A percentile compares a stretch with the other conserved stretches of the same genome.
phyloP scores from a whole-genome alignment of 192 early-diverging fungal genomes.

The Podila epigama region DNA sequence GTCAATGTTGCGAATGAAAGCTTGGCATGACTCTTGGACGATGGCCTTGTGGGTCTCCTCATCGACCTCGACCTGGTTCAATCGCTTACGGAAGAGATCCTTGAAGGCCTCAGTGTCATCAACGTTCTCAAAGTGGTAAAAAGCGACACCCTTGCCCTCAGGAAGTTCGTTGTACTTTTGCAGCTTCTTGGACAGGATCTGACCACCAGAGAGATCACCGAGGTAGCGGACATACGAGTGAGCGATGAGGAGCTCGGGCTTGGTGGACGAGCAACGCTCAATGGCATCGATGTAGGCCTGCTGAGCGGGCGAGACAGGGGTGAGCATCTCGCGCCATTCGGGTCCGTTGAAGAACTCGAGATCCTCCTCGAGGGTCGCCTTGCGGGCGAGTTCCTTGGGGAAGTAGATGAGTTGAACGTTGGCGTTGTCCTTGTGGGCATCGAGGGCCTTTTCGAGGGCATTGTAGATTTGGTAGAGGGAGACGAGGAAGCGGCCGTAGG shows the following conservation, averaged over 20 bases:
- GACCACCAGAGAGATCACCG: slow-evolving; percentile 64
- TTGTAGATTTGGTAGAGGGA: slow-evolving; percentile 62
- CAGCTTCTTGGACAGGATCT: slow-evolving; percentile 59
- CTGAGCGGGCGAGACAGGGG: slow-evolving; percentile 57
- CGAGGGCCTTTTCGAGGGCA: slow-evolving; percentile 56
- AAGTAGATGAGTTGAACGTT: slow-evolving; percentile 58
- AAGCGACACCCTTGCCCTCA: slow-evolving; percentile 55
- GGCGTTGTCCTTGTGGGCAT: slow-evolving; percentile 56
- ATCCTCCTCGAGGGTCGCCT: slow-evolving; percentile 50
- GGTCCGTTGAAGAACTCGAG: slow-evolving; percentile 57
- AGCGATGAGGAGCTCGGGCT: slow-evolving; percentile 60
- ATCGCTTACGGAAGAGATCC: slow-evolving; percentile 52
- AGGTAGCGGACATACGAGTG: slow-evolving; percentile 64
- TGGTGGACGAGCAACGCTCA: slow-evolving; percentile 34
- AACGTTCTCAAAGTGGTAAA: slow-evolving; percentile 59
- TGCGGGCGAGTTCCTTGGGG: slow-evolving; percentile 58
- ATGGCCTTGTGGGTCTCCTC: slow-evolving; percentile 30
- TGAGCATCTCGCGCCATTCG: slow-evolving; percentile 36
- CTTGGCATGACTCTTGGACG: slow-evolving; percentile 36
- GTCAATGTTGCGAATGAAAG: slow-evolving; percentile 41
- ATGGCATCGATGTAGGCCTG: slow-evolving; percentile 58
- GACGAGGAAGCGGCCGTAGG: slow-evolving; percentile 59
- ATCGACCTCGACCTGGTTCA: slow-evolving; percentile 57
- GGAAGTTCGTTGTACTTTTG: slow-evolving; percentile 54
- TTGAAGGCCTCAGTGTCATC: slow-evolving; percentile 59